Base-by-base conservation (phyloP, 177 flowering plant species). In the Vitis hybrid region DNA sequence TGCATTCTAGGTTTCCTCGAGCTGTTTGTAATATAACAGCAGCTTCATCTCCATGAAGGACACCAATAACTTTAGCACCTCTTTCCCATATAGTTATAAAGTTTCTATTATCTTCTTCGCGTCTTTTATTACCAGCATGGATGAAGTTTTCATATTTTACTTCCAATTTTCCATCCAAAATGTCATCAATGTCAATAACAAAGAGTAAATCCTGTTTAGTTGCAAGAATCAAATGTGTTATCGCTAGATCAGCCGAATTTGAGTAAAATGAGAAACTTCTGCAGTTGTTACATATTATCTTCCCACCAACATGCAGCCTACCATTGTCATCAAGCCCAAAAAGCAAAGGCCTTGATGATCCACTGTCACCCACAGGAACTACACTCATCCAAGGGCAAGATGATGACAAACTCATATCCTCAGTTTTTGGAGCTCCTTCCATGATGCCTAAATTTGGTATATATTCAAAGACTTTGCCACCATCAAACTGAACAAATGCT, bases 31-130 rank as follows among this genome's bases (percentile, higher is more conserved):
- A 19, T 72, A 95, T 71, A 61, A 90, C 83, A 68, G 92, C 90
- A 70, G 97, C 94, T 81, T 86, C 97, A 80, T 93, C 97, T 69
- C 98, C 99, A 84, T 95, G 91, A 70, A 95, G 82, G 61, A 89
- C 90, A 19, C 95, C 97, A 72, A 86, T 64, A 73, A 95, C 66
- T 76, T 81, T 87, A 50, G 99, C 91, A 70, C 97, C 95, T 79
- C 86, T 88, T 84, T 95, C 99, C 99, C 98, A 95, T 16, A 95
- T 70, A 75, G 79, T 82, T 53, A 90, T 81, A 31, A 56, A 84
- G 60, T 81, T 80, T 16, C 64, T 80, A 60, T 77, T 86, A 66
- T 85, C 88, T 75, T 85, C 86, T 67, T 74, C 87, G 66, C 65
- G 78, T 70, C 74, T 76, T 65, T 71, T 91, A 58, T 70, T 82